These are phyloP conservation scores for Hordeum pubiflorum DNA, from an alignment of 202 grass and related monocot genomes.

Conservation along the genomic window DNA sequence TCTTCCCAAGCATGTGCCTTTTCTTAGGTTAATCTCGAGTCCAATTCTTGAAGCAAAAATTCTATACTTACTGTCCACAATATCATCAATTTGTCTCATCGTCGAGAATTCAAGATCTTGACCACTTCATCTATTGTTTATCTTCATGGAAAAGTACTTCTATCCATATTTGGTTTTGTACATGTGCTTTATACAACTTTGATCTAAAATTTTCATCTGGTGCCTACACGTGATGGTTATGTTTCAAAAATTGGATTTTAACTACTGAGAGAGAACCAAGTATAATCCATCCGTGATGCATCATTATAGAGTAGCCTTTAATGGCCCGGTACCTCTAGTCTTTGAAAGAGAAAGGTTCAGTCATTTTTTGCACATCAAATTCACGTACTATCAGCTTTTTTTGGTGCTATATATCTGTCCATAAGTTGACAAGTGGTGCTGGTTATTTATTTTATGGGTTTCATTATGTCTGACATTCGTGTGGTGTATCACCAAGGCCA, in stretches of 20 bases:
- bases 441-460: not conserved
- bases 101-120: slow-evolving; percentile 14
- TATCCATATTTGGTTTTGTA: too few species aligned
- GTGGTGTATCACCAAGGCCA: not conserved
- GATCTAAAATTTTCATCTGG: too few species aligned
- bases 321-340: not conserved
- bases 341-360: not conserved
- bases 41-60: slow-evolving; percentile 31
- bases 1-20: slow-evolving; percentile 37
- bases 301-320: too few species aligned
- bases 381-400: not conserved
- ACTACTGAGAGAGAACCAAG: too few species aligned
- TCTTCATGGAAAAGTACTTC: not conserved
- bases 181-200: too few species aligned
- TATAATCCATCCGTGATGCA: too few species aligned
- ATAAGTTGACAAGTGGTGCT: not conserved
- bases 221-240: too few species aligned
- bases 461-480: slow-evolving; percentile 8
- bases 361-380: not conserved
- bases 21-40: slow-evolving; percentile 24
- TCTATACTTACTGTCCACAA: slow-evolving; percentile 26
- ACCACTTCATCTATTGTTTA: not conserved
- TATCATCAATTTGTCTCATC: slow-evolving; percentile 28
- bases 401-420: not conserved
- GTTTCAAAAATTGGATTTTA: too few species aligned